A percentile compares a stretch with the other conserved stretches of the same genome.
These are phyloP conservation scores for Pelagomonas calceolata DNA, from an alignment of 108 stramenopile species.

Conservation along the genomic window DNA sequence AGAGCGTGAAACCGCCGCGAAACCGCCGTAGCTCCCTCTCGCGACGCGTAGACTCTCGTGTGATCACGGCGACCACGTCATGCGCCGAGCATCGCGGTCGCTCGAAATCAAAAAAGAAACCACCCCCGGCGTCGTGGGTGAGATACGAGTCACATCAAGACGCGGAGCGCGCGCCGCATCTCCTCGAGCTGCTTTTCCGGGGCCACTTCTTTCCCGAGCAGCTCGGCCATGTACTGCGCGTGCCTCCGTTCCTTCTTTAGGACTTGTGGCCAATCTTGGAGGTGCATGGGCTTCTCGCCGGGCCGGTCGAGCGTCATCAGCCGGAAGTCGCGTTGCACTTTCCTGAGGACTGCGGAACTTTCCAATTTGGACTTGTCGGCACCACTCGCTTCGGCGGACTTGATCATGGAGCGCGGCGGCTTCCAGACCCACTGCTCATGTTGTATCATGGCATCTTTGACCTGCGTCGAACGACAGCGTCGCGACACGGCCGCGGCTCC, in stretches of 20 bases:
- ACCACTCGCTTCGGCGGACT: not conserved
- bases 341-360: not conserved
- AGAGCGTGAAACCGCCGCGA: too few species aligned
- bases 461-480: too few species aligned
- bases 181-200: constrained; percentile 7
- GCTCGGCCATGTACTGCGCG: not conserved
- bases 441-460: constrained; percentile 2
- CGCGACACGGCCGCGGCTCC: too few species aligned
- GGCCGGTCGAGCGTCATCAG: not conserved
- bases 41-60: too few species aligned
- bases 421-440: constrained; percentile 1
- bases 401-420: not conserved
- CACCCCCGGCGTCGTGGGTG: too few species aligned
- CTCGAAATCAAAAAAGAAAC: too few species aligned
- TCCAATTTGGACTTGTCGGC: not conserved
- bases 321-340: constrained; percentile 1
- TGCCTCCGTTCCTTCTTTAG: not conserved
- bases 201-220: not conserved
- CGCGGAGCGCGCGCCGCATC: too few species aligned
- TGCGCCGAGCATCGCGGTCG: too few species aligned
- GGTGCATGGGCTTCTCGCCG: not conserved
- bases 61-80: too few species aligned
- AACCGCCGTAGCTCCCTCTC: too few species aligned
- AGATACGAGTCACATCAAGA: too few species aligned
- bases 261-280: too few species aligned